Evolutionary conservation across 768 basidiomycete species (phyloP), one percentile per base, ranked within the genome.

Genomic region (Mycena vitilis): DNA sequence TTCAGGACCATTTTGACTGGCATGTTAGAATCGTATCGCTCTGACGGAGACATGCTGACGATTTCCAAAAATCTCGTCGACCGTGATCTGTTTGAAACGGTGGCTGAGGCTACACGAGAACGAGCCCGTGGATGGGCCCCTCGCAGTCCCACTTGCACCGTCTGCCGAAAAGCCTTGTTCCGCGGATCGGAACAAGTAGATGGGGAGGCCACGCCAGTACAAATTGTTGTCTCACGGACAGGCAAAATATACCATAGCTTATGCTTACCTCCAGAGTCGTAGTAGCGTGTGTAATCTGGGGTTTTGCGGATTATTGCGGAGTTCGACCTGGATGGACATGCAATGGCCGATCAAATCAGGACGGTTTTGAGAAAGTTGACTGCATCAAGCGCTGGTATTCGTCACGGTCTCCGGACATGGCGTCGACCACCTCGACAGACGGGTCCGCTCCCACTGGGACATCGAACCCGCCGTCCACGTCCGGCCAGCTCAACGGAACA

Each of bases 11-110:
- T 99, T 67, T 83, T 99, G 37, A 91, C 90, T 0, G 93, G 95
- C n/a, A 99, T 99, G 95, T 80, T 99, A 73, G 95, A 97, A 75
- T 92, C 95, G 2, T 99, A 98, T 80, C 89, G 92, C 45, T 89
- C 92, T 5, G 96, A 99, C 71, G 94, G 93, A 34, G 96, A 98
- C 71, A 89, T 96, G 85, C 82, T 99, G 30, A 79, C 84, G 49
- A 95, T 97, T 73, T 93, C 95, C 25, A 94, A 92, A 70, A 89
- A 89, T 67, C 81, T 99, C 52, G 82, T 96, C 49, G 87, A 92
- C 69, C 86, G 91, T 38, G 97, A 99, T 77, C 79, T 97, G 55
- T 96, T 94, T 71, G 88, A 90, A 63, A 86, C 86, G 0, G 82
- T 96, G 53, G 88, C 90, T 44, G 82, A 88, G 63, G 79, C 89